Conservation (phyloP, 2,329 filamentous ascomycete genomes). For the Aspergillus thermomutatus region DNA sequence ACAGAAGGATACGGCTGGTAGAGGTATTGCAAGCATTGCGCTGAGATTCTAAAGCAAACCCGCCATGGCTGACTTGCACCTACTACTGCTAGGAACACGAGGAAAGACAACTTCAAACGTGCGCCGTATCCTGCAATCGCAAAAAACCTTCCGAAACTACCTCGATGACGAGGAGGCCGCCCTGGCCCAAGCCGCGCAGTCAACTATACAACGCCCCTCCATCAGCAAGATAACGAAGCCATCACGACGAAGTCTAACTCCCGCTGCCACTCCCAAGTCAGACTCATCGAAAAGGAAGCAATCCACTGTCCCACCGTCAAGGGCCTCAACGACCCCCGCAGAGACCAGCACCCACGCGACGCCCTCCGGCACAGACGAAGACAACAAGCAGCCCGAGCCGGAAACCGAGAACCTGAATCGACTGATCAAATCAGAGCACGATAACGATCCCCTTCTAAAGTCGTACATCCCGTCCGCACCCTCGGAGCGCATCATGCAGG, state of each 20-base stretch:
- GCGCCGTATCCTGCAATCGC: conserved; percentile 46
- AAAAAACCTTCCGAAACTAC: conserved; percentile 50
- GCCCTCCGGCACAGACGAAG: conserved; percentile 6
- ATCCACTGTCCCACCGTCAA: conserved; percentile 6
- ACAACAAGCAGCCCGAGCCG: conserved; percentile 10
- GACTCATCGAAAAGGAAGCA: conserved; percentile 19
- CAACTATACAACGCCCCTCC: conserved; percentile 15
- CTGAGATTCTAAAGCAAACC: neutral
- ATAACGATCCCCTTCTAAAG: conserved; percentile 41
- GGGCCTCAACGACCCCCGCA: conserved; percentile 8
- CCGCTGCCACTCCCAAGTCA: conserved; percentile 14
- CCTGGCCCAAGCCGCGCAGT: conserved; percentile 23
- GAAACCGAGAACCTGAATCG: conserved; percentile 13
- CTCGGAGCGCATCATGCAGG: conserved; percentile 45
- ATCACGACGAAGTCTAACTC: conserved; percentile 27
- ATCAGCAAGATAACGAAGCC: conserved; percentile 21
- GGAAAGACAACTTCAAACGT: conserved; percentile 47
- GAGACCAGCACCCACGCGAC: conserved; percentile 2
- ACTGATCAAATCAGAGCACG: conserved; percentile 35
- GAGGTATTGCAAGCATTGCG: conserved; percentile 26
- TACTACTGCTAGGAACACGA: conserved; percentile 25
- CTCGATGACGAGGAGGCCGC: conserved; percentile 51
- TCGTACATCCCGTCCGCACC: conserved; percentile 43
- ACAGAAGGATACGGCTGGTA: conserved; percentile 42
- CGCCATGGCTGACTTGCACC: neutral